Conservation (phyloP, 306 rosid species). For the apple (Malus domestica) region DNA sequence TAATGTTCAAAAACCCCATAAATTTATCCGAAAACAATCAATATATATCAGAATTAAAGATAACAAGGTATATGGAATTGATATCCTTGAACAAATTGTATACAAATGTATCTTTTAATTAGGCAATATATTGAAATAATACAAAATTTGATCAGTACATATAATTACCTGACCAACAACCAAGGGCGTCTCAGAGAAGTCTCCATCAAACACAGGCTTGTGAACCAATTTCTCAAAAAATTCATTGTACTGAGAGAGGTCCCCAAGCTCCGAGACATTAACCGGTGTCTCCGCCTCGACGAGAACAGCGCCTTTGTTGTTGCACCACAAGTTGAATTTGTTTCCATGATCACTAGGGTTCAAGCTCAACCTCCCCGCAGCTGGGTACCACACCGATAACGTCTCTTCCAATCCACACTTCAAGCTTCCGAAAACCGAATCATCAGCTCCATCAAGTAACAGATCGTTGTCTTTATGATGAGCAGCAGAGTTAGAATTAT, state of each 20-base stretch:
- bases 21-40: neutral
- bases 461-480: neutral
- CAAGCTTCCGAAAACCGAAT: conserved; percentile 41
- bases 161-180: conserved; percentile 71
- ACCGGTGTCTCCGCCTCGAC: conserved; percentile 35
- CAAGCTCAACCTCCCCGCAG: conserved; percentile 49
- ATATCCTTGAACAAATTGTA: neutral
- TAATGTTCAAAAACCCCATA: neutral
- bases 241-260: conserved; percentile 49
- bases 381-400: conserved; percentile 53
- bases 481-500: conserved; percentile 1
- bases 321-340: conserved; percentile 58
- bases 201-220: conserved; percentile 45
- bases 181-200: conserved; percentile 58
- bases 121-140: neutral
- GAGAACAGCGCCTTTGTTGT: conserved; percentile 58
- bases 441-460: conserved; percentile 9
- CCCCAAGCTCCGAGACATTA: conserved; percentile 50
- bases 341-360: conserved; percentile 32
- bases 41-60: neutral
- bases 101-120: neutral
- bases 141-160: neutral
- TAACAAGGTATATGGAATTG: neutral
- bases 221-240: conserved; percentile 57
- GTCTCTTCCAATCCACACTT: conserved; percentile 62